Evolutionary conservation across 768 basidiomycete species (phyloP).

Genomic region (Suillus subluteus): DNA sequence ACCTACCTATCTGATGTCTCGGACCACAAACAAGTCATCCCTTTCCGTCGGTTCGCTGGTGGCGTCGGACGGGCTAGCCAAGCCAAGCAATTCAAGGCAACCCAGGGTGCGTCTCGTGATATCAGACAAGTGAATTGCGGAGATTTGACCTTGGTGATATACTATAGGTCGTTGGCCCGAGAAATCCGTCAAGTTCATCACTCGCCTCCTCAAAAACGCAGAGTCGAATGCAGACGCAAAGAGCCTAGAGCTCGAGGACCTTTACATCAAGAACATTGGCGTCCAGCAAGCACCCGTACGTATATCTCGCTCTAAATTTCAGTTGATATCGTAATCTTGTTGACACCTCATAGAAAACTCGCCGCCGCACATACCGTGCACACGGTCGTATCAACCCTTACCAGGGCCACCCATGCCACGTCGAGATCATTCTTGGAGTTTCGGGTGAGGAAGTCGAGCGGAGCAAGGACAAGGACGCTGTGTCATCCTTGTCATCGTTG

Average conservation of each 20-base stretch:
- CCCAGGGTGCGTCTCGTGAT: constrained; percentile 72
- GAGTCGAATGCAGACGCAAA: constrained; percentile 99
- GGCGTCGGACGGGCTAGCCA: constrained; percentile 94
- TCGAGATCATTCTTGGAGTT: constrained; percentile 90
- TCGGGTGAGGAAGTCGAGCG: constrained; percentile 87
- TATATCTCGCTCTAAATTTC: constrained; percentile 22
- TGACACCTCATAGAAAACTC: constrained; percentile 75
- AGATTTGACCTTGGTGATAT: constrained; percentile 3
- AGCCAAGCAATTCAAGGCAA: constrained; percentile 95
- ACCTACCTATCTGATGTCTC: constrained; percentile 90
- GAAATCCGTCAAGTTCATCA: constrained; percentile 96
- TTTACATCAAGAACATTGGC: constrained; percentile 94
- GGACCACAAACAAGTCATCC: constrained; percentile 96
- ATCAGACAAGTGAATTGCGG: not conserved
- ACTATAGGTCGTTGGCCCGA: constrained; percentile 96
- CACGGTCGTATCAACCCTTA: constrained; percentile 99
- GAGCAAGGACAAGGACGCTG: constrained; percentile 77
- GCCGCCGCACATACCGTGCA: constrained; percentile 98
- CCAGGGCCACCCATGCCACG: constrained; percentile 96
- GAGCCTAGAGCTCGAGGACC: constrained; percentile 90
- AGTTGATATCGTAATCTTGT: constrained; percentile 11
- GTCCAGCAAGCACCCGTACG: constrained; percentile 97
- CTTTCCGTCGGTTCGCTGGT: constrained; percentile 94
- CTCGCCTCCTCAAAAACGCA: constrained; percentile 95
- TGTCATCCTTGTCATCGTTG: constrained; percentile 59